Conservation (phyloP, 2,329 filamentous ascomycete genomes). For the Zymoseptoria pseudotritici region DNA sequence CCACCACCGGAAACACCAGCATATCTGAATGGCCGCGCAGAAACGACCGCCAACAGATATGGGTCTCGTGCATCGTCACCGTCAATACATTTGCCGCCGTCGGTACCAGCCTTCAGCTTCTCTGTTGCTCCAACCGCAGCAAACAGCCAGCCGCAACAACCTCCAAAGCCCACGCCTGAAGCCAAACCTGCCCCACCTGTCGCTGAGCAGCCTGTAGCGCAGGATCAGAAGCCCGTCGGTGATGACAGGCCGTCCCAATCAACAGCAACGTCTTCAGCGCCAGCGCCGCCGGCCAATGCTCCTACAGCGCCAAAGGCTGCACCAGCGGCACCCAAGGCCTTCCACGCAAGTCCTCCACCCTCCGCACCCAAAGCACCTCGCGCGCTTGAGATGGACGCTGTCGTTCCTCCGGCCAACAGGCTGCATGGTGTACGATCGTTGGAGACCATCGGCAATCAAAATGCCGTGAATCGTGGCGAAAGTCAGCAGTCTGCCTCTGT, state of each 20-base stretch:
- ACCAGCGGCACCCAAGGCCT: slow-evolving; percentile 32
- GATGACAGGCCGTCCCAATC: slow-evolving; percentile 17
- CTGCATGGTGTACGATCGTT: slow-evolving; percentile 25
- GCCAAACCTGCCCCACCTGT: slow-evolving; percentile 2
- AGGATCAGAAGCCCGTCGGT: slow-evolving; percentile 3
- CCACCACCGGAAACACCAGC: slow-evolving; percentile 34
- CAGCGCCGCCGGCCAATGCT: slow-evolving; percentile 17
- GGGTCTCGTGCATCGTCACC: slow-evolving; percentile 43
- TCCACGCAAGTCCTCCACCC: slow-evolving; percentile 21
- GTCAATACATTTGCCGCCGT: slow-evolving; percentile 45
- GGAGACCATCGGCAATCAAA: slow-evolving; percentile 24
- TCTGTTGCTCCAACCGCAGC: slow-evolving; percentile 25
- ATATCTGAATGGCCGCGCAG: slow-evolving; percentile 38
- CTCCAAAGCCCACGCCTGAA: slow-evolving; percentile 22
- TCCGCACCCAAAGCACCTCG: slow-evolving; percentile 29
- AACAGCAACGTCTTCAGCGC: slow-evolving; percentile 24
- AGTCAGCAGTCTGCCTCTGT: slow-evolving; percentile 4
- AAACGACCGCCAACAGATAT: slow-evolving; percentile 41
- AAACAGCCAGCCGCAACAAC: slow-evolving; percentile 17
- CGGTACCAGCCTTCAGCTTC: slow-evolving; percentile 46
- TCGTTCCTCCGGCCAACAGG: slow-evolving; percentile 16
- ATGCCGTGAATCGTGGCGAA: slow-evolving; percentile 21
- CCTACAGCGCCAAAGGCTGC: slow-evolving; percentile 34
- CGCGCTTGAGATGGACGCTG: slow-evolving; percentile 21
- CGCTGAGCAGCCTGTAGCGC: slow-evolving; percentile 1